Evolutionary conservation across 345 rosid species (phyloP).

Genomic region (Cardiospermum halicacabum): DNA sequence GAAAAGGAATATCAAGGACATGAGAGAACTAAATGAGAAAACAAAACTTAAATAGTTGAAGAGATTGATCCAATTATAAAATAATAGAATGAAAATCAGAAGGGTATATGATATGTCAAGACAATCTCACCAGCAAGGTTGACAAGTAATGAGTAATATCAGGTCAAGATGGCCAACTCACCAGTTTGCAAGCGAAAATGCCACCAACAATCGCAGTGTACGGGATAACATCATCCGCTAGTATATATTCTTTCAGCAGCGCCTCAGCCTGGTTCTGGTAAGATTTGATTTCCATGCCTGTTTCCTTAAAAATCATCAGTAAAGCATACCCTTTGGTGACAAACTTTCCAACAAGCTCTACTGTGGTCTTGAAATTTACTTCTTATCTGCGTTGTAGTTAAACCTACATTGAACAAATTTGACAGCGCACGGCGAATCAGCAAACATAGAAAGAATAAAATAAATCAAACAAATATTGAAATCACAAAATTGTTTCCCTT

Average conservation of each 20-base stretch:
- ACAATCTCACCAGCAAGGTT: not conserved
- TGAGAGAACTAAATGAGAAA: not conserved
- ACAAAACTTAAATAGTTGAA: not conserved
- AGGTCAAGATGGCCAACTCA: slow-evolving; percentile 17
- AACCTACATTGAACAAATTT: not conserved
- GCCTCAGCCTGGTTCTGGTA: slow-evolving; percentile 50
- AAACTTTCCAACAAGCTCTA: slow-evolving; percentile 2
- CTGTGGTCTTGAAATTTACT: slow-evolving; percentile 1
- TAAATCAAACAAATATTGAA: not conserved
- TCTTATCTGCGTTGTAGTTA: not conserved
- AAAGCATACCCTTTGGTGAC: slow-evolving; percentile 15
- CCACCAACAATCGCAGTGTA: slow-evolving; percentile 56
- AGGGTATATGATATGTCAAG: slow-evolving; percentile 1
- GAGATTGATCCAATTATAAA: not conserved
- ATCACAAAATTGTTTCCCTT: not conserved
- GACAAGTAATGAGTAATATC: not conserved
- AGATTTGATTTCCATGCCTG: slow-evolving; percentile 31
- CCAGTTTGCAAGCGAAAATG: slow-evolving; percentile 53
- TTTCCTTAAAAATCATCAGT: slow-evolving; percentile 15
- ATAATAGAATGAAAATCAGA: not conserved
- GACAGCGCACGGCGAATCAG: not conserved
- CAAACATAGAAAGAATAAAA: not conserved
- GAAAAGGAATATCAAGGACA: slow-evolving; percentile 14
- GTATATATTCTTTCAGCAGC: slow-evolving; percentile 50
- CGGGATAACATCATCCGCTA: slow-evolving; percentile 50